phyloP scores from a whole-genome alignment of 331 rosid genomes.

The Cydonia oblonga region DNA sequence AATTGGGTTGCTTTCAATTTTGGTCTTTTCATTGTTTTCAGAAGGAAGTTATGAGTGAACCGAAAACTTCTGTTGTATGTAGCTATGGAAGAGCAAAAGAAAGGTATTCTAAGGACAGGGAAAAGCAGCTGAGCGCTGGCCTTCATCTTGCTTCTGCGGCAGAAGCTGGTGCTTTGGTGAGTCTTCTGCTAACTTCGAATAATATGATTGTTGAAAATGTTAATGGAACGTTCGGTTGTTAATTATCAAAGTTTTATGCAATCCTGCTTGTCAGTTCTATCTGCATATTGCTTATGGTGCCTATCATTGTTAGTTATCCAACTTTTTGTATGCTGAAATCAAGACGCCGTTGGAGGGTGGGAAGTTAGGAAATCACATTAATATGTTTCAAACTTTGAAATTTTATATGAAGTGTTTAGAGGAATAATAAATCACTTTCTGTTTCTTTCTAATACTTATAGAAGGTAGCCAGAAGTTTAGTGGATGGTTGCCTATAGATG shows the following conservation, averaged over 20 bases:
- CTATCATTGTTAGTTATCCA: neutral
- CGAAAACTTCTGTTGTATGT: conserved; percentile 1
- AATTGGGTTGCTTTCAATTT: neutral
- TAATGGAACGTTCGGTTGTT: neutral
- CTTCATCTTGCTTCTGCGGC: conserved; percentile 93
- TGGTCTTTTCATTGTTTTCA: no score
- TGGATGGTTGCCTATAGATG: neutral
- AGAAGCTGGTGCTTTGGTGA: conserved; percentile 94
- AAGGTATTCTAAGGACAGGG: conserved; percentile 60
- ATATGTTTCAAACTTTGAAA: neutral
- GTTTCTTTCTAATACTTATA: neutral
- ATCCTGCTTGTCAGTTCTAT: neutral
- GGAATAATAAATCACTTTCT: neutral
- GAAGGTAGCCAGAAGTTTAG: neutral
- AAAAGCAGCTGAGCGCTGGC: conserved; percentile 54
- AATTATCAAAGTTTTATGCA: neutral
- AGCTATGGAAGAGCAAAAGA: conserved; percentile 81
- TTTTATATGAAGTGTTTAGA: neutral
- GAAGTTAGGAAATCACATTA: neutral
- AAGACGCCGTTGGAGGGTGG: neutral
- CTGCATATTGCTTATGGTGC: neutral
- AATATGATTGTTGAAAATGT: neutral
- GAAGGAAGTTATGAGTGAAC: neutral
- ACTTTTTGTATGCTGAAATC: neutral
- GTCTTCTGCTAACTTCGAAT: conserved; percentile 17